A percentile compares a stretch with the other conserved stretches of the same genome.
phyloP scores from a whole-genome alignment of 2,329 filamentous ascomycete genomes.

The Bipolaris oryzae region DNA sequence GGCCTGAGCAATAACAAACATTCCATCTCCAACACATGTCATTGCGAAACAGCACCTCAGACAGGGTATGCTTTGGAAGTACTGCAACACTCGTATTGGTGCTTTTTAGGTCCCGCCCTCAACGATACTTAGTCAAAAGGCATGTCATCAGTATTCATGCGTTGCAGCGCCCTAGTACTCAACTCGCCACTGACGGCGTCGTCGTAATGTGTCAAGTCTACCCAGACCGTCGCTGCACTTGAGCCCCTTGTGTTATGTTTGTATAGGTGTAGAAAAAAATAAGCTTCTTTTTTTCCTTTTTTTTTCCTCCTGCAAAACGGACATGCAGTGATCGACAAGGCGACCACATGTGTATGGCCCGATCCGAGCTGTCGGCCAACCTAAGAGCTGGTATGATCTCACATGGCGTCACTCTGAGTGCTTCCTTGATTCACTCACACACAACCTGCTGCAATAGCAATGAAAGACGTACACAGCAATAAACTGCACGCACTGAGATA shows the following conservation, averaged over 20 bases:
- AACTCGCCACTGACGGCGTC: background rate
- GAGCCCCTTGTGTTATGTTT: conserved; percentile 6
- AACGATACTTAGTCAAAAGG: background rate
- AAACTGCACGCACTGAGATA: background rate
- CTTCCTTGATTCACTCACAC: conserved; percentile 11
- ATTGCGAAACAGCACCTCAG: conserved; percentile 4
- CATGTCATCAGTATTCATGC: background rate
- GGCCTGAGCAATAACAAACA: conserved; percentile 1
- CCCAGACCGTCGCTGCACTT: background rate
- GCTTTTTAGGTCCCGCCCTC: background rate
- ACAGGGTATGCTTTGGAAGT: conserved; percentile 7
- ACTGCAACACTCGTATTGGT: conserved; percentile 1
- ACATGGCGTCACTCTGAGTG: conserved; percentile 8
- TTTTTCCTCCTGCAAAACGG: conserved; percentile 10
- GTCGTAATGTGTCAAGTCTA: background rate
- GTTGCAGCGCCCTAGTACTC: background rate
- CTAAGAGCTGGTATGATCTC: conserved; percentile 3
- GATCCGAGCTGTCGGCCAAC: conserved; percentile 3
- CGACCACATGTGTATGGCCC: conserved; percentile 1
- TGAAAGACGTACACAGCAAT: conserved; percentile 4
- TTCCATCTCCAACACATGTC: conserved; percentile 3
- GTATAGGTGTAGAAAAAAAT: background rate
- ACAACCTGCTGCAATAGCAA: conserved; percentile 3
- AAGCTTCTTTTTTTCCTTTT: background rate
- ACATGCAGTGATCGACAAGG: conserved; percentile 10